Percentiles rank a stretch among this genome's conserved stretches.
Evolutionary conservation across 2,329 filamentous ascomycete species (phyloP).

Genomic region (Thermoascus crustaceus): DNA sequence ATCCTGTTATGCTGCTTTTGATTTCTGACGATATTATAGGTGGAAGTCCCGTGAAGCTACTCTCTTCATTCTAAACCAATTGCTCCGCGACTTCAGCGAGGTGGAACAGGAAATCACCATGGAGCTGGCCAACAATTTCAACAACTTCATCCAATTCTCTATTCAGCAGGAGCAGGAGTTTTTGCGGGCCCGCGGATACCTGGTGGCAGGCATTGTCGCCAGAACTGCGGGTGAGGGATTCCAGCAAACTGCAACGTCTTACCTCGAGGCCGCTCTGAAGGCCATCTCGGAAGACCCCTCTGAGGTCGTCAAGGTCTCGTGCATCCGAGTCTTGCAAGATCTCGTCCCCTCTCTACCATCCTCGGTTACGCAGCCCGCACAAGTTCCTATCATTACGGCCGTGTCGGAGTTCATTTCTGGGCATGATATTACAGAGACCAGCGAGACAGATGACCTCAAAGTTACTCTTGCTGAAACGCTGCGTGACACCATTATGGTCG

Average conservation of each 20-base stretch:
- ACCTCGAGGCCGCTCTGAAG: conserved; percentile 56
- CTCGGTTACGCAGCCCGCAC: conserved; percentile 46
- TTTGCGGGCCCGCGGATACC: conserved; percentile 75
- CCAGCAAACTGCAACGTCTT: conserved; percentile 29
- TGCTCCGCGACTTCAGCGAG: conserved; percentile 76
- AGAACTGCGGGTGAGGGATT: conserved; percentile 55
- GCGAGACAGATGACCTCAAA: conserved; percentile 84
- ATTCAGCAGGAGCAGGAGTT: conserved; percentile 65
- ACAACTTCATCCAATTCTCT: conserved; percentile 71
- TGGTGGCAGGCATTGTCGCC: conserved; percentile 73
- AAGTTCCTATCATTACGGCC: conserved; percentile 52
- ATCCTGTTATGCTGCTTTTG: background rate
- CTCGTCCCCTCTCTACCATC: conserved; percentile 49
- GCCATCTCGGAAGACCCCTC: conserved; percentile 67
- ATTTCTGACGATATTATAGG: conserved; percentile 23
- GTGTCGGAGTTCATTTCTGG: conserved; percentile 65
- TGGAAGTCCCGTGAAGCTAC: conserved; percentile 70
- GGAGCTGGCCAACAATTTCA: conserved; percentile 63
- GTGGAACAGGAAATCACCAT: conserved; percentile 61
- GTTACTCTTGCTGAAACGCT: conserved; percentile 84
- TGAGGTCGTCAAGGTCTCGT: conserved; percentile 86
- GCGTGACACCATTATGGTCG: conserved; percentile 70
- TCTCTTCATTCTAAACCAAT: conserved; percentile 75
- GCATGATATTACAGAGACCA: conserved; percentile 74
- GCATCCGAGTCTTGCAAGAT: conserved; percentile 75